A percentile compares a stretch with the other conserved stretches of the same genome.
Evolutionary conservation across 106 monocot species (phyloP).

Genomic region (Posidonia australis): DNA sequence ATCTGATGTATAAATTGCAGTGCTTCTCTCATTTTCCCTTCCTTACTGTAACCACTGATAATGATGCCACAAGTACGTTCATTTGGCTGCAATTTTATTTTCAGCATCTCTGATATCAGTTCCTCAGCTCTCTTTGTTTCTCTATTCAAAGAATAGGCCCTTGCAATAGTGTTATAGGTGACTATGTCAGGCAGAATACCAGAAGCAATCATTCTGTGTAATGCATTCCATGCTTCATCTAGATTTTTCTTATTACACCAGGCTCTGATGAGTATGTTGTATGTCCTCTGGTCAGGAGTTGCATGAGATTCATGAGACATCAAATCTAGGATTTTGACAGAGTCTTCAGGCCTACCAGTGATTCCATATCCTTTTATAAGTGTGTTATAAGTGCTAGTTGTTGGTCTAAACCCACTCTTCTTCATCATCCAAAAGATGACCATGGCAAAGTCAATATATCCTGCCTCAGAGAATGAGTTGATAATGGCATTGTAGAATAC

Average conservation of each 20-base stretch:
- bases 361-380: slow-evolving; percentile 90
- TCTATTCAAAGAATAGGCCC: slow-evolving; percentile 64
- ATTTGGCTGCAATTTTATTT: slow-evolving; percentile 43
- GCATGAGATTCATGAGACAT: slow-evolving; percentile 40
- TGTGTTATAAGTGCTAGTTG: slow-evolving; percentile 77
- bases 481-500: slow-evolving; percentile 85
- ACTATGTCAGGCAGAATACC: slow-evolving; percentile 66
- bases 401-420: slow-evolving; percentile 54
- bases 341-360: slow-evolving; percentile 53
- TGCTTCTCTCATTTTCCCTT: slow-evolving; percentile 64
- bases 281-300: slow-evolving; percentile 56
- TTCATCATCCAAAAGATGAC: slow-evolving; percentile 65
- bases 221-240: slow-evolving; percentile 63
- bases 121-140: slow-evolving; percentile 71
- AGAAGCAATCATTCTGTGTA: slow-evolving; percentile 48
- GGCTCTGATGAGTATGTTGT: slow-evolving; percentile 82
- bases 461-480: slow-evolving; percentile 80
- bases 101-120: slow-evolving; percentile 59
- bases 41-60: slow-evolving; percentile 71
- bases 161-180: slow-evolving; percentile 80
- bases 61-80: slow-evolving; percentile 78
- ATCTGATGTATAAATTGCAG: slow-evolving; percentile 57
- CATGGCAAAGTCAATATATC: slow-evolving; percentile 67
- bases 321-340: slow-evolving; percentile 49
- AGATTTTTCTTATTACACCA: slow-evolving; percentile 69